Percentiles rank a stretch among this genome's conserved stretches.
These are phyloP conservation scores for Leishmania lainsoni DNA, from an alignment of 208 protist genomes.

Conservation along the genomic window DNA sequence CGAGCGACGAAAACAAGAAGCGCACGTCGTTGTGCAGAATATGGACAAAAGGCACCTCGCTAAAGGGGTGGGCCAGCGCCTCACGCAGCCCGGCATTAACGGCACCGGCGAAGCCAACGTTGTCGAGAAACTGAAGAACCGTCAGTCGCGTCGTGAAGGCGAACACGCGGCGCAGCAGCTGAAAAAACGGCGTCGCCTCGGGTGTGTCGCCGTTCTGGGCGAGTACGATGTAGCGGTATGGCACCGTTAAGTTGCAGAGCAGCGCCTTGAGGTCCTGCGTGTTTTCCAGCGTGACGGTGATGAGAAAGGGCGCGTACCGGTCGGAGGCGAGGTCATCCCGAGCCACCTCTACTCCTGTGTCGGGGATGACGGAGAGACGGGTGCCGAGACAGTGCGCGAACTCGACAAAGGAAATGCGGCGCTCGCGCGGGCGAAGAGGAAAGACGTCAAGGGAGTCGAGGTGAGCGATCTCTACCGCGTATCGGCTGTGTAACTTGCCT, in stretches of 20 bases:
- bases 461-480: conserved; percentile 4
- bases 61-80: conserved; percentile 32
- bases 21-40: conserved; percentile 40
- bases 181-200: conserved; percentile 33
- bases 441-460: conserved; percentile 27
- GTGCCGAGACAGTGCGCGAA: conserved; percentile 29
- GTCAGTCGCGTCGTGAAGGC: conserved; percentile 44
- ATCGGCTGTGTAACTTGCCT: neutral
- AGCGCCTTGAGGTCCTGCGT: conserved; percentile 40
- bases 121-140: conserved; percentile 33
- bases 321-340: conserved; percentile 1
- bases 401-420: conserved; percentile 23
- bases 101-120: conserved; percentile 32
- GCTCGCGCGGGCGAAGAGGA: conserved; percentile 19
- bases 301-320: conserved; percentile 15
- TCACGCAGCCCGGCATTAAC: conserved; percentile 45
- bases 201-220: conserved; percentile 30
- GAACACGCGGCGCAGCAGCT: conserved; percentile 39
- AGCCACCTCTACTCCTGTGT: conserved; percentile 15
- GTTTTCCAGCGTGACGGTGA: conserved; percentile 29
- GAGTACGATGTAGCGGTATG: conserved; percentile 34
- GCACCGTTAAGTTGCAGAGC: conserved; percentile 36
- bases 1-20: conserved; percentile 4
- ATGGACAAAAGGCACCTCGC: conserved; percentile 43
- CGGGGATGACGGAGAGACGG: conserved; percentile 24